A percentile compares a stretch with the other conserved stretches of the same genome.
These are phyloP conservation scores for Psilocybe subaeruginosa DNA, from an alignment of 768 basidiomycete genomes.

Conservation along the genomic window DNA sequence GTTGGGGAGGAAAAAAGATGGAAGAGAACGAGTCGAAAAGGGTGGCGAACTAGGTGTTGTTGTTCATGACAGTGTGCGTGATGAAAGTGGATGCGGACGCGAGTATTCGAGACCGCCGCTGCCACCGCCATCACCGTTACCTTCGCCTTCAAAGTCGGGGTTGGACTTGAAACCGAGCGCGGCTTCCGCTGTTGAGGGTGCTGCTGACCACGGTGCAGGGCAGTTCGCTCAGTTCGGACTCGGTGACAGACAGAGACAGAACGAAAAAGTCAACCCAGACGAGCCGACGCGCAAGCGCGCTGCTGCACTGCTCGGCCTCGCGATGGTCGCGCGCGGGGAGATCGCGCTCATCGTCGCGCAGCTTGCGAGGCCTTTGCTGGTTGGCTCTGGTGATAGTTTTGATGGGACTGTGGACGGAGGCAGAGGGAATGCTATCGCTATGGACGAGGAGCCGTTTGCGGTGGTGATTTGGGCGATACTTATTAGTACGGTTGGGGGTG, in stretches of 20 bases:
- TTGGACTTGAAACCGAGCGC: not conserved
- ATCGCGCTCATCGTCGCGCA: slow-evolving; percentile 66
- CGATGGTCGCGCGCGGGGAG: slow-evolving; percentile 71
- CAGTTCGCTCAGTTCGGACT: not conserved
- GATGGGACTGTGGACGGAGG: not conserved
- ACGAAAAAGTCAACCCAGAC: not conserved
- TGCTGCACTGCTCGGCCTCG: slow-evolving; percentile 50
- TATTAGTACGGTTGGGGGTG: slow-evolving; percentile 55
- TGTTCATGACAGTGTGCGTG: no score
- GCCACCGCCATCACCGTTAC: no score
- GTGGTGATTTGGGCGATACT: slow-evolving; percentile 63
- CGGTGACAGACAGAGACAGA: no score
- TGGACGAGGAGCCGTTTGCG: slow-evolving; percentile 46
- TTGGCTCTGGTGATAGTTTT: not conserved
- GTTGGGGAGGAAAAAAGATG: not conserved
- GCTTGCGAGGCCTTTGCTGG: slow-evolving; percentile 37
- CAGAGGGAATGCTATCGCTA: no score
- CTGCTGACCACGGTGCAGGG: not conserved
- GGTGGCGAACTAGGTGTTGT: not conserved
- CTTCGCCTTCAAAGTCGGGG: not conserved
- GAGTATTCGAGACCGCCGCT: no score
- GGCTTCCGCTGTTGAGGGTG: not conserved
- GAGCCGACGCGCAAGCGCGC: slow-evolving; percentile 25
- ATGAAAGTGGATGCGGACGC: not conserved
- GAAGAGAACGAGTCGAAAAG: no score